Evolutionary conservation across 352 stramenopile genomes (phyloP).

Genomic region (Globisporangium megalacanthum): DNA sequence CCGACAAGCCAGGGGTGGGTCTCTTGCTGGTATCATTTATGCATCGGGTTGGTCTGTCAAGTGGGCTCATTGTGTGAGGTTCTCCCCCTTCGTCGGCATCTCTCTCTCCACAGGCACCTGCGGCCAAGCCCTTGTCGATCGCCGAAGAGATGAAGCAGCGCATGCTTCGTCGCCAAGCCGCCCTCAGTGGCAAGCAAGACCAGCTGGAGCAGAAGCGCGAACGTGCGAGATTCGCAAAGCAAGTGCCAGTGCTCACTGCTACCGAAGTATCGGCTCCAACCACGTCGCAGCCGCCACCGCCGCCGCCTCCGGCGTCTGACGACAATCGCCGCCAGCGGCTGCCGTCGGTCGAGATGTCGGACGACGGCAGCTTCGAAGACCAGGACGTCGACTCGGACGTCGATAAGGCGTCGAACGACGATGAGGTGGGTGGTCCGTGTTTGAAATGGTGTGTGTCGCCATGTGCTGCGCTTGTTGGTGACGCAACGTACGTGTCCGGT

Average conservation of each 20-base stretch:
- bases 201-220: constrained; percentile 75
- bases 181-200: constrained; percentile 82
- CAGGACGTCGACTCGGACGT: constrained; percentile 28
- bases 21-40: not conserved
- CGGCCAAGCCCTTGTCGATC: constrained; percentile 60
- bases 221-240: constrained; percentile 61
- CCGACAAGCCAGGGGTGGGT: constrained; percentile 28
- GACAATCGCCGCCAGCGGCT: constrained; percentile 31
- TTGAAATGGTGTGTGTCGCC: not conserved
- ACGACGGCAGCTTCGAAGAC: constrained; percentile 65
- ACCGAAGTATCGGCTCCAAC: constrained; percentile 56
- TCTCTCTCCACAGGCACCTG: not conserved
- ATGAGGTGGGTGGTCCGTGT: constrained; percentile 29
- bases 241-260: constrained; percentile 68
- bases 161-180: constrained; percentile 68
- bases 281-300: constrained; percentile 18
- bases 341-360: constrained; percentile 75
- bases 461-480: no score
- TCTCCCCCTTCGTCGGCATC: no score
- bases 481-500: not conserved
- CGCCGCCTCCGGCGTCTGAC: constrained; percentile 38
- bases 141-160: constrained; percentile 80
- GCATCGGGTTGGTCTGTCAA: no score
- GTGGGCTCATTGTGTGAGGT: not conserved
- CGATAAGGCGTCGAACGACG: constrained; percentile 62